Evolutionary conservation across 2,329 filamentous ascomycete genomes (phyloP), one percentile per base, ranked within the genome.

Genomic region (Tothia fuscella): DNA sequence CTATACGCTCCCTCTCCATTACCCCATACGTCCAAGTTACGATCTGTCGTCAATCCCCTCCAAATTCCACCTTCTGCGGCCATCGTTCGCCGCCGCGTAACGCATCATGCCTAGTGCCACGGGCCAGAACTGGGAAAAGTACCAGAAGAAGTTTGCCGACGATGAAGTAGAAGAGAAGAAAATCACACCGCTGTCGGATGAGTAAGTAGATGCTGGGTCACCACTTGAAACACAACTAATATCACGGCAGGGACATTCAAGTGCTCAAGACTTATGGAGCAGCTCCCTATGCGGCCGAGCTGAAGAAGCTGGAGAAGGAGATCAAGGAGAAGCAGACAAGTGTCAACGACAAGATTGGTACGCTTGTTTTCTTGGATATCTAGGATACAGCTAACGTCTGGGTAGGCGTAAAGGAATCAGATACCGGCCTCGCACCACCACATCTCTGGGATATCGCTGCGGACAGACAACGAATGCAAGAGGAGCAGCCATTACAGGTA

Each of bases 81-180:
- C 16, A n/a, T 7, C 26, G 17, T 12, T 32, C 30, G 34, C 14
- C 22, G 28, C 32, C 41, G 41, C 32, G 32, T 29, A 36, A n/a
- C 16, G 20, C 58, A 69, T 53, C 62, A 76, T 95, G 88, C 88
- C 88, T 74, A 89, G 84, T 70, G 89, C 91, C 65, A 93, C 82
- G 56, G 91, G 91, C 62, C 68, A 74, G 65, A 85, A 78, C 75
- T 98, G 91, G 91, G 91, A 98, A 75, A 96, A 96, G 72, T 96
- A 94, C 74, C 77, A 84, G 70, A 95, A 96, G 75, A 88, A 80
- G 60, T 98, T 85, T 60, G 89, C 82, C 59, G 91, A 98, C 59
- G 91, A 98, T 56, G 91, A 96, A 63, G 72, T 88, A 64, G 87
- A 93, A 62, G 91, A 98, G 75, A 98, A 98, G 81, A 98, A 98